Evolutionary conservation across 2,329 filamentous ascomycete genomes (phyloP), one percentile per base, ranked within the genome.

Genomic region (Endocalyx cinctus): DNA sequence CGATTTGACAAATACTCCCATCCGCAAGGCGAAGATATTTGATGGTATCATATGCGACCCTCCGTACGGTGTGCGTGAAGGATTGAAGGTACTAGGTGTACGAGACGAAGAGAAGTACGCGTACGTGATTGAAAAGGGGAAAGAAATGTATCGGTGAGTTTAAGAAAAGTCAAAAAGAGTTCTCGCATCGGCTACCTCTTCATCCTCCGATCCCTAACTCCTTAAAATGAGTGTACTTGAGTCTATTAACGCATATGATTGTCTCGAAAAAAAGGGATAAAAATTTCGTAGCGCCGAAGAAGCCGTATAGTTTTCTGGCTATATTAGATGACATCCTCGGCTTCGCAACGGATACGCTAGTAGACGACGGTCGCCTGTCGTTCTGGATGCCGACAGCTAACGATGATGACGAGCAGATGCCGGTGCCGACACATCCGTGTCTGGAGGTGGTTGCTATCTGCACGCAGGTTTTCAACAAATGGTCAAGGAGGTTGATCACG

Each of bases 311-410:
- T 47, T 97, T 98, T 57, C 70, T 84, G 25, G 83, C 86, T 5
- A 88, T 98, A 78, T 72, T 96, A 14, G 81, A 88, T 51, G 88
- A 97, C 56, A 87, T 98, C 33, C 72, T 97, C 5, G 73, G 80
- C 14, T 97, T 98, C 52, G 81, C 87, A 5, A 74, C 80, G 1
- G 68, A 75, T 10, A 86, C 82, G 2, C 69, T 98, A 1, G 85
- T 95, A 6, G 80, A 87, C 33, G 64, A 78, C 42, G 92, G 87
- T 0, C 72, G 92, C 17, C 59, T 98, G 8, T 86, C 84, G 6
- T 94, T 98, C 68, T 98, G 92, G 92, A 94, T 97, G 86, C 92
- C 92, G 0, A 94, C 88, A 0, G 82, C 87, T 17, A 88, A 87
- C 52, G 81, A 85, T 39, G 76, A 87, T 46, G 74, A 87, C 29